Evolutionary conservation across 1,284 basidiomycete genomes (phyloP), one percentile per base, ranked within the genome.

Genomic region (Ustilago crameri): DNA sequence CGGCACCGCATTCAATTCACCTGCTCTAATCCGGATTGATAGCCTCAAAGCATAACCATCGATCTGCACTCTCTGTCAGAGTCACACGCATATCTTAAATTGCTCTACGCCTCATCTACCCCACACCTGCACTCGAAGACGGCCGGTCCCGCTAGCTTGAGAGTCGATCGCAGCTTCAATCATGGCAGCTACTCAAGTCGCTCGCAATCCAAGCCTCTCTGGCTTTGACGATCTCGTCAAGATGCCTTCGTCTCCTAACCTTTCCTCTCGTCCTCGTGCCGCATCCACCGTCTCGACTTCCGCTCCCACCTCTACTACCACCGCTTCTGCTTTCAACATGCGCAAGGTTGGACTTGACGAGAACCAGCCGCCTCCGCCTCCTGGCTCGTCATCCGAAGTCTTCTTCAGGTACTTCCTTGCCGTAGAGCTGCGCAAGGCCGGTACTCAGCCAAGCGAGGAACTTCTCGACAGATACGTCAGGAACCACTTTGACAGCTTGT

Each of bases 321-420:
- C 51, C 9, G 48, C 30, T 42, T 47, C 62, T 27, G 35, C 62
- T 44, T 71, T 67, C 53, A 72, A 72, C 60, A 72, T 72, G 60
- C 54, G 63, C 45, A 74, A 65, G 47, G 62, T 74, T n/a, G 68
- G 64, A n/a, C 61, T 75, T 26, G 68, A 71, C 47, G 55, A 70
- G 57, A 72, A 60, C n/a, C 72, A 71, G 57, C 74, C 74, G 15
- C 74, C 74, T 17, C 74, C 74, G 14, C 63, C 74, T 42, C 60
- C 46, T 2, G 74, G 72, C 46, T 76, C 74, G 17, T 68, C 72
- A 5, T 72, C 74, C 40, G 74, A 76, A 42, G 53, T 45, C 34
- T 69, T 76, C 32, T 76, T 76, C 57, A 74, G 80, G 18, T 78
- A 79, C 63, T 78, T 80, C 50, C 79, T 82, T 30, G 74, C 72